Evolutionary conservation across 2,329 filamentous ascomycete genomes (phyloP).

Genomic region (Chaetothyriales sp.): DNA sequence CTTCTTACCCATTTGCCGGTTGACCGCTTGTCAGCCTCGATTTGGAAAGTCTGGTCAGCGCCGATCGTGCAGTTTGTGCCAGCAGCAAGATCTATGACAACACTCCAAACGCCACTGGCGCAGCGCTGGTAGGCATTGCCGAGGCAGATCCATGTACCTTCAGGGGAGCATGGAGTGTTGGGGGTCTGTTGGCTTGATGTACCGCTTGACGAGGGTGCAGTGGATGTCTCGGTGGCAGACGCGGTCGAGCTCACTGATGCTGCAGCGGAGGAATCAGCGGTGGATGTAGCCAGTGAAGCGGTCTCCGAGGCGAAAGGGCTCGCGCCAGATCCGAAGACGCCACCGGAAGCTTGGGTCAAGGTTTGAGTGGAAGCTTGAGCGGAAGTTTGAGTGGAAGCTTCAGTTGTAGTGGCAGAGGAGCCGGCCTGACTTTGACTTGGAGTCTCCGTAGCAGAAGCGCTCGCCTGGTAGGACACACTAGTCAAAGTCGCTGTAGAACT

Average conservation of each 20-base stretch:
- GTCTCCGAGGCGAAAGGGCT: background rate
- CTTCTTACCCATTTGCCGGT: slow-evolving; percentile 2
- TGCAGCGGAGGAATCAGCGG: slow-evolving; percentile 1
- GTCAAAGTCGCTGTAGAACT: slow-evolving; percentile 1
- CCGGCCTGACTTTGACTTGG: background rate
- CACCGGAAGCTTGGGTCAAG: slow-evolving; percentile 1
- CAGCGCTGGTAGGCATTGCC: slow-evolving; percentile 49
- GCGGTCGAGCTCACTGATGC: slow-evolving; percentile 5
- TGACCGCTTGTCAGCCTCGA: background rate
- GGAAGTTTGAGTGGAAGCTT: slow-evolving; percentile 1
- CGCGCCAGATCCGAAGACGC: background rate
- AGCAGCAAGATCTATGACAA: slow-evolving; percentile 35
- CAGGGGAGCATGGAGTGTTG: slow-evolving; percentile 36
- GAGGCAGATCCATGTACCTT: slow-evolving; percentile 49
- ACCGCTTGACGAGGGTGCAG: slow-evolving; percentile 18
- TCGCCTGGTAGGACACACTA: background rate
- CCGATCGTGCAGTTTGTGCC: slow-evolving; percentile 41
- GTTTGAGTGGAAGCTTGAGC: no score
- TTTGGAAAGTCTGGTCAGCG: slow-evolving; percentile 2
- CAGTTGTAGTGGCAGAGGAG: background rate
- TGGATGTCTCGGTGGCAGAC: slow-evolving; percentile 9
- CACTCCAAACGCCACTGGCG: slow-evolving; percentile 34
- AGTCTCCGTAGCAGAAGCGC: background rate
- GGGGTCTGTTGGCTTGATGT: slow-evolving; percentile 22
- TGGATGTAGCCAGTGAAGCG: background rate